phyloP scores from a whole-genome alignment of 1,139 yeast genomes.

The Hanseniaspora gamundiae region DNA sequence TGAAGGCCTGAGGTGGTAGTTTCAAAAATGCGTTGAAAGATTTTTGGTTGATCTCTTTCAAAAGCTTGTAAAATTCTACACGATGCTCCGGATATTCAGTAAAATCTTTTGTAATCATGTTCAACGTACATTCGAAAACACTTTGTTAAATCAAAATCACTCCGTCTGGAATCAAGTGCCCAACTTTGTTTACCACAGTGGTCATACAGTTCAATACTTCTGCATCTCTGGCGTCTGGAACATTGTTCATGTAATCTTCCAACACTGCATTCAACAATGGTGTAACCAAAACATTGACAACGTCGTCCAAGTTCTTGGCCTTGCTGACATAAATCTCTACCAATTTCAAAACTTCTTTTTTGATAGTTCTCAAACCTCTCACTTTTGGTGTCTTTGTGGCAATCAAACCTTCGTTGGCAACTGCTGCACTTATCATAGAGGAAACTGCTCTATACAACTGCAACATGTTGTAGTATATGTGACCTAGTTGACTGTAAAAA shows the following conservation, averaged over 20 bases:
- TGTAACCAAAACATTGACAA: slow-evolving; percentile 72
- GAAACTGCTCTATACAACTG: slow-evolving; percentile 84
- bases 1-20: slow-evolving; percentile 87
- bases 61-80: slow-evolving; percentile 83
- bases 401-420: slow-evolving; percentile 67
- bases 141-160: slow-evolving; percentile 78
- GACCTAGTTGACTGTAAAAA: slow-evolving; percentile 77
- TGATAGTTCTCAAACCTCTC: slow-evolving; percentile 89
- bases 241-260: slow-evolving; percentile 79
- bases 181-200: slow-evolving; percentile 77
- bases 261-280: slow-evolving; percentile 78
- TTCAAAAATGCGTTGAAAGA: slow-evolving; percentile 79
- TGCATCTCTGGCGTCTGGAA: slow-evolving; percentile 95
- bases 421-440: slow-evolving; percentile 72
- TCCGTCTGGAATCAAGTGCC: slow-evolving; percentile 81
- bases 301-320: slow-evolving; percentile 78
- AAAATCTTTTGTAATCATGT: slow-evolving; percentile 91
- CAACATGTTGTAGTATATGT: slow-evolving; percentile 81
- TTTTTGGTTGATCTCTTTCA: slow-evolving; percentile 75
- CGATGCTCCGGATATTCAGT: slow-evolving; percentile 97
- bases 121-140: slow-evolving; percentile 88
- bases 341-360: slow-evolving; percentile 83
- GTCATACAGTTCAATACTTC: slow-evolving; percentile 94
- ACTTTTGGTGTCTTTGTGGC: slow-evolving; percentile 94
- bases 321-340: slow-evolving; percentile 81